Evolutionary conservation across 2,329 filamentous ascomycete species (phyloP), one percentile per base, ranked within the genome.

Genomic region (Beauveria rudraprayagi): DNA sequence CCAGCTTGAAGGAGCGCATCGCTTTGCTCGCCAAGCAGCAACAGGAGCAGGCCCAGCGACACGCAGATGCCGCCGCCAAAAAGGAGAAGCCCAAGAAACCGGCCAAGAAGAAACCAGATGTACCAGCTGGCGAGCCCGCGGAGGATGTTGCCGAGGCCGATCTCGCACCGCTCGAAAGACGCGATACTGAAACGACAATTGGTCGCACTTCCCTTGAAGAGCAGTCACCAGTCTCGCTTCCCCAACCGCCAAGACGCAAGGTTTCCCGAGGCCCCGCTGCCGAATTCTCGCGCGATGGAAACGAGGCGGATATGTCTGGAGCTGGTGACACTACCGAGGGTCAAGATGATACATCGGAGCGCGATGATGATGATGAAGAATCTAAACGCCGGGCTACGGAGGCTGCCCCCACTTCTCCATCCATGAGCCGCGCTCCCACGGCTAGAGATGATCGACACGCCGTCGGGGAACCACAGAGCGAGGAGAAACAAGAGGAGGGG

Each of bases 21-120:
- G 94, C 94, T 30, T 78, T 96, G 57, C 79, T 99, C 17, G 94
- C 99, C 73, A 93, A 90, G 71, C 92, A 97, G 72, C 94, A 99
- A 74, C 79, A 91, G 71, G 94, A 97, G 70, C 91, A 94, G 71
- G 91, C 92, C 5, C 83, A 88, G 64, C 83, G 92, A 57, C 89
- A 93, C 74, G 89, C 90, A 8, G 91, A 94, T 43, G 84, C 88
- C 17, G 81, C 81, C 22, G 80, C 87, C 61, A 95, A 90, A 77
- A 93, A 95, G 72, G 91, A 95, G 68, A 96, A 96, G 75, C 87
- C 90, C 11, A 95, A 92, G 77, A 86, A 87, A 30, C 72, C 73
- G 9, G 87, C 85, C 69, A 93, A 94, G 78, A 87, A 87, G 75
- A 80, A 80, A 28, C 71, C 76, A 22, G 83, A 86, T 55, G 79